Evolutionary conservation across 495 filamentous ascomycete genomes (phyloP).

Genomic region (Penicillium atrosanguineum): DNA sequence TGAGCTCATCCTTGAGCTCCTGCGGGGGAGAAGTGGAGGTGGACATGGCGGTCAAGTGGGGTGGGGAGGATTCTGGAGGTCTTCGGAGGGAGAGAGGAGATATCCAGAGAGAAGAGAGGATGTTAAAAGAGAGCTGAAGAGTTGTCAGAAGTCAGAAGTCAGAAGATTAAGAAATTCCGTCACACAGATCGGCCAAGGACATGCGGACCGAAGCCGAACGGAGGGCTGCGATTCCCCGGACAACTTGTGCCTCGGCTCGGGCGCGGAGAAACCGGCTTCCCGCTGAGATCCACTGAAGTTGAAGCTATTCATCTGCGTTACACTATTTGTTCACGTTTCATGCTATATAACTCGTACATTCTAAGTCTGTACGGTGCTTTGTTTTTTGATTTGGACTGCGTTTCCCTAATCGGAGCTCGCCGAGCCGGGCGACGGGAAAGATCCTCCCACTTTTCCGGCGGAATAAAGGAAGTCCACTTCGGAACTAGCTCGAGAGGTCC

Average conservation of each 20-base stretch:
- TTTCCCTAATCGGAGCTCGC: slow-evolving; percentile 3
- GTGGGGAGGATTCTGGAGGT: slow-evolving; percentile 9
- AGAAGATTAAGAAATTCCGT: background rate
- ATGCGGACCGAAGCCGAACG: slow-evolving; percentile 18
- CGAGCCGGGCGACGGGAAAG: slow-evolving; percentile 30
- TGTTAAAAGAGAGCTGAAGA: background rate
- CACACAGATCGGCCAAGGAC: slow-evolving; percentile 6
- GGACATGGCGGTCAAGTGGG: slow-evolving; percentile 25
- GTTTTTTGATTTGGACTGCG: background rate
- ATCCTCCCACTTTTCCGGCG: slow-evolving; percentile 20
- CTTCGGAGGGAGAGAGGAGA: slow-evolving; percentile 3
- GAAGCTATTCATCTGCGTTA: background rate
- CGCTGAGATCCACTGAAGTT: background rate
- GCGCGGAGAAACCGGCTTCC: slow-evolving; percentile 19
- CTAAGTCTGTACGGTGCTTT: background rate
- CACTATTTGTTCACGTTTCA: background rate
- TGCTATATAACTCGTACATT: background rate
- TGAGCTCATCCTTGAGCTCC: slow-evolving; percentile 34
- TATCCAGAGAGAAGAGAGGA: background rate
- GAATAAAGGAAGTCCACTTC: slow-evolving; percentile 15
- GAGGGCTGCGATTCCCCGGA: slow-evolving; percentile 15
- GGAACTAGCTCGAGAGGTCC: slow-evolving; percentile 1
- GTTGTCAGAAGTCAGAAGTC: background rate
- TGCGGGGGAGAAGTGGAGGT: slow-evolving; percentile 31
- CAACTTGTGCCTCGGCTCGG: slow-evolving; percentile 33